Percentiles rank a stretch among this genome's conserved stretches.
These are phyloP conservation scores for Aspergillus indologenus DNA, from an alignment of 495 filamentous ascomycete genomes.

Conservation along the genomic window DNA sequence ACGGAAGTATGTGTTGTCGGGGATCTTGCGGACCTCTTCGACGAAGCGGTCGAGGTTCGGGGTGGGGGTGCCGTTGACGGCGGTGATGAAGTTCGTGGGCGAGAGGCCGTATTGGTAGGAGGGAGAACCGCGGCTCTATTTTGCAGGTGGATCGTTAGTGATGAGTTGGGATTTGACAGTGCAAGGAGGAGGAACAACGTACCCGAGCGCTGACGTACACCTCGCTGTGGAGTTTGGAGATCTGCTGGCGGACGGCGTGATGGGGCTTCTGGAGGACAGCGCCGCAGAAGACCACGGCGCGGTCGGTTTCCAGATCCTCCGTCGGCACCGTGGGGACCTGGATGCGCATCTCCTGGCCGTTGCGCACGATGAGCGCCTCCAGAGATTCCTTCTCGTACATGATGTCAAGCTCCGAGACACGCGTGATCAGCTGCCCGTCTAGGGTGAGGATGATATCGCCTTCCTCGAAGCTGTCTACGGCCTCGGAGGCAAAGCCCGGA, in stretches of 20 bases:
- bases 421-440: slow-evolving; percentile 88
- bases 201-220: slow-evolving; percentile 91
- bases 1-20: slow-evolving; percentile 96
- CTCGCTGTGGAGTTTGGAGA: slow-evolving; percentile 91
- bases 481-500: slow-evolving; percentile 34
- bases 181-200: slow-evolving; percentile 21
- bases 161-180: too few species aligned
- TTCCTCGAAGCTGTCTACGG: slow-evolving; percentile 61
- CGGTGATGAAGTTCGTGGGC: slow-evolving; percentile 95
- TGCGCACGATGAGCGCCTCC: slow-evolving; percentile 82
- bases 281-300: slow-evolving; percentile 91
- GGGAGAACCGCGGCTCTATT: slow-evolving; percentile 71
- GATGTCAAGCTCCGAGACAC: slow-evolving; percentile 86
- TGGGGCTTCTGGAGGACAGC: slow-evolving; percentile 91
- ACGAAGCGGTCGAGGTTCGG: slow-evolving; percentile 78
- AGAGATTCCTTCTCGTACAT: slow-evolving; percentile 90
- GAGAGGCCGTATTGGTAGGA: slow-evolving; percentile 90
- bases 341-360: slow-evolving; percentile 72
- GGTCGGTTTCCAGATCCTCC: slow-evolving; percentile 86
- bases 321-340: slow-evolving; percentile 84
- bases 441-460: slow-evolving; percentile 91
- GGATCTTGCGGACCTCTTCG: slow-evolving; percentile 74
- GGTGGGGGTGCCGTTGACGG: slow-evolving; percentile 85
- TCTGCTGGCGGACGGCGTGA: slow-evolving; percentile 95
- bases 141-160: too few species aligned